Conservation (phyloP, 2,329 filamentous ascomycete species). For the Alternaria viburni region DNA sequence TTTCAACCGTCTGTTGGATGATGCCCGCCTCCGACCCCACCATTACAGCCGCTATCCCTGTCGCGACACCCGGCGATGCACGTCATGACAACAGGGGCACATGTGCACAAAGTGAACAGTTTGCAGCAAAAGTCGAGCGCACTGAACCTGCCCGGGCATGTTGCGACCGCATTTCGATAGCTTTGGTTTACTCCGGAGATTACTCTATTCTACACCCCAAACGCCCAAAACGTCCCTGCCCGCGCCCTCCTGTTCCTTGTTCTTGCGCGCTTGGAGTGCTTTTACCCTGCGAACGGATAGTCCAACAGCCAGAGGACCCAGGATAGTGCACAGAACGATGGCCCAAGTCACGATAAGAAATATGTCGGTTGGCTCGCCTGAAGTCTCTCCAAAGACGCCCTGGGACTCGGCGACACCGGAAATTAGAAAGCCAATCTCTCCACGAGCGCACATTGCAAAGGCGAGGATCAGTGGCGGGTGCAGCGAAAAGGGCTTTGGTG, state of each 20-base stretch:
- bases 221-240: constrained; percentile 51
- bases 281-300: constrained; percentile 56
- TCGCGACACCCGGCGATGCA: background rate
- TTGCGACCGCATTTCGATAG: background rate
- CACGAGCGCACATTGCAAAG: constrained; percentile 75
- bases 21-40: constrained; percentile 1
- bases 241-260: constrained; percentile 39
- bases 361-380: constrained; percentile 49
- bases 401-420: constrained; percentile 68
- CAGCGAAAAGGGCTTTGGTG: constrained; percentile 63
- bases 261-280: constrained; percentile 47
- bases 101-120: background rate
- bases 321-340: constrained; percentile 63
- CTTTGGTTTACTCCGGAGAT: constrained; percentile 1
- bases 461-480: constrained; percentile 72
- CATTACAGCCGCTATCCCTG: background rate
- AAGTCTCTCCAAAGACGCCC: constrained; percentile 51
- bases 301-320: constrained; percentile 61
- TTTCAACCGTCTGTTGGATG: constrained; percentile 8
- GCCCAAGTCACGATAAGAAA: constrained; percentile 64
- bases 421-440: constrained; percentile 81
- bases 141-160: background rate
- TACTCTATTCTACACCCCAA: constrained; percentile 49
- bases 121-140: background rate
- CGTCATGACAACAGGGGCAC: constrained; percentile 1